phyloP scores from a whole-genome alignment of 2,329 filamentous ascomycete genomes.

The Scedosporium dehoogii region DNA sequence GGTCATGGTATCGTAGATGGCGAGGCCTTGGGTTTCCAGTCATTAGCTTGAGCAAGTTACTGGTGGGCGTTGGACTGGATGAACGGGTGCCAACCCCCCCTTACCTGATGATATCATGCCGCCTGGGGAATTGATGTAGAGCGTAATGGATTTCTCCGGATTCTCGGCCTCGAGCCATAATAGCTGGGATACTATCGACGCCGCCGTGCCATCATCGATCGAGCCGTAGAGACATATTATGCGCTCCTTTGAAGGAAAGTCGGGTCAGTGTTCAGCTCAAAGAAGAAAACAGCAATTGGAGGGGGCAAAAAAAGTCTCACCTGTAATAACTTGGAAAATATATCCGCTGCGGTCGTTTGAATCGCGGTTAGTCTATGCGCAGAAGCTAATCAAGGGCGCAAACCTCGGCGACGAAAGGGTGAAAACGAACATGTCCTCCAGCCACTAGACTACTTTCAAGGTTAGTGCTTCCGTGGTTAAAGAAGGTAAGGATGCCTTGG shows the following conservation, averaged over 20 bases:
- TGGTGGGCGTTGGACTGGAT: background rate
- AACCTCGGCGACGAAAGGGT: background rate
- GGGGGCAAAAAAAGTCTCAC: slow-evolving; percentile 25
- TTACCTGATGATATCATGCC: slow-evolving; percentile 70
- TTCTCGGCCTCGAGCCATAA: slow-evolving; percentile 97
- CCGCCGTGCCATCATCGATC: slow-evolving; percentile 82
- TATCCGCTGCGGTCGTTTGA: slow-evolving; percentile 50
- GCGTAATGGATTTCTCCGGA: slow-evolving; percentile 86
- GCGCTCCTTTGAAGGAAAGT: slow-evolving; percentile 55
- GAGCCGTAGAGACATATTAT: slow-evolving; percentile 90
- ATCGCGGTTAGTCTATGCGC: slow-evolving; percentile 12
- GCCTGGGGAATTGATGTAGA: slow-evolving; percentile 96
- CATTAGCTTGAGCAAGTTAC: background rate
- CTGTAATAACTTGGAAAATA: slow-evolving; percentile 71
- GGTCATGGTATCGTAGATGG: slow-evolving; percentile 98
- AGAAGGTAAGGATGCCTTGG: background rate
- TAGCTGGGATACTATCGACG: slow-evolving; percentile 90
- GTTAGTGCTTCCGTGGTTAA: slow-evolving; percentile 17
- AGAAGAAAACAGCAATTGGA: too few species aligned
- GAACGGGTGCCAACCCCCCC: slow-evolving; percentile 4
- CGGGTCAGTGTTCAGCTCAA: slow-evolving; percentile 9
- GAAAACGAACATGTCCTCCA: slow-evolving; percentile 62
- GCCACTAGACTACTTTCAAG: slow-evolving; percentile 51
- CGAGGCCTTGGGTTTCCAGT: slow-evolving; percentile 38
- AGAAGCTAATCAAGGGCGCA: too few species aligned